Evolutionary conservation across 306 rosid species (phyloP), one percentile per base, ranked within the genome.

Genomic region (Lupinus albus): DNA sequence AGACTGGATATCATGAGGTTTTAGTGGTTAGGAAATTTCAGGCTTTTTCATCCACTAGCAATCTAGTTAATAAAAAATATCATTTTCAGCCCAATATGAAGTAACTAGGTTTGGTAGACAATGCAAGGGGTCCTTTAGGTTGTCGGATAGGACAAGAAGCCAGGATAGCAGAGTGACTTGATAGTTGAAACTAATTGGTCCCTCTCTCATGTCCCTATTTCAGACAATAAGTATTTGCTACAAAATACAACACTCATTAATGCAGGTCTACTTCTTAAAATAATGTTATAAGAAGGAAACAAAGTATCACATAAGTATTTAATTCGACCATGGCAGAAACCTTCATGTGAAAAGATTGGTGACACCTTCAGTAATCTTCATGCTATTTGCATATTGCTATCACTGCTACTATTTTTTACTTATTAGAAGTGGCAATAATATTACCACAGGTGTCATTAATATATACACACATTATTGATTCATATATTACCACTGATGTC

Each of bases 111-210:
- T 49, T 70, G 59, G 58, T 46, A 70, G 71, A 73, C 68, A 84
- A 70, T 20, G 30, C 30, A 25, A 3, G 68, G 83, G 96, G 91
- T 81, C 89, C 90, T 84, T 51, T 9, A n/a, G 20, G 54, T 32
- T 89, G 95, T 89, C 85, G 85, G 92, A 63, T 79, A 89, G 84
- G 89, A 89, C 94, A 86, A 80, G 68, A 74, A 64, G 78, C 83
- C 83, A 83, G 78, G 77, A 82, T 73, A 77, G 76, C 84, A 82
- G 76, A 82, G 81, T 80, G 89, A 80, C 84, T 78, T 77, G 78
- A 82, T 85, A 80, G 84, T 78, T 77, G 76, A 82, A 87, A 79
- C 82, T 81, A 59, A 85, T 78, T 68, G 92, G 98, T 85, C 95
- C 98, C 96, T 68, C 89, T 64, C 75, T 57, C 38, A 68, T 88